Percentiles rank a stretch among this genome's conserved stretches.
These are phyloP conservation scores for Termitomyces heimii DNA, from an alignment of 768 basidiomycete genomes.

Conservation along the genomic window DNA sequence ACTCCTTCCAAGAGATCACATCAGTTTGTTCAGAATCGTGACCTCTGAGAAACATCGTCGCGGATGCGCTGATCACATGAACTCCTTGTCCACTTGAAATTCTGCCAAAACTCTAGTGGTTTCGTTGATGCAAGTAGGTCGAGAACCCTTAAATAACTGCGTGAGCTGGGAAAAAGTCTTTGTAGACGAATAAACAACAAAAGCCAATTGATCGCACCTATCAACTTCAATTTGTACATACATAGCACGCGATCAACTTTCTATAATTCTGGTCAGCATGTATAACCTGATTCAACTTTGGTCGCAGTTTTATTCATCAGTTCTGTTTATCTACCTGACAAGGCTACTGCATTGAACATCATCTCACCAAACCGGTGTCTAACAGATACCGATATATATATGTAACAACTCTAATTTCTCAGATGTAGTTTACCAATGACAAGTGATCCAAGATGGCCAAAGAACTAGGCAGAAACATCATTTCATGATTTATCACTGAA, in stretches of 20 bases:
- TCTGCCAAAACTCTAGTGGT: too few species aligned
- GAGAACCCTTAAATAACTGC: too few species aligned
- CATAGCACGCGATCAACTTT: too few species aligned
- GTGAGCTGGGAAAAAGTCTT: too few species aligned
- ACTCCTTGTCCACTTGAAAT: too few species aligned
- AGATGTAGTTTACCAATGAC: not conserved
- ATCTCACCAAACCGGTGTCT: not conserved
- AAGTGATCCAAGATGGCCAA: not conserved
- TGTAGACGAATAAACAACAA: too few species aligned
- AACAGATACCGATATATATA: not conserved
- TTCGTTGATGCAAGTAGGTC: too few species aligned
- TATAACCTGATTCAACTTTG: not conserved
- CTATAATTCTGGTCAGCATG: not conserved
- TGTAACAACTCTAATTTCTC: not conserved
- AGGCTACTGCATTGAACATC: not conserved
- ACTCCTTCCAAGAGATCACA: too few species aligned
- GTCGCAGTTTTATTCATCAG: not conserved
- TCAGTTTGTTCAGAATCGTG: too few species aligned
- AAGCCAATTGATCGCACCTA: too few species aligned
- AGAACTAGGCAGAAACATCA: not conserved
- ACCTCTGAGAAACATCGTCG: too few species aligned
- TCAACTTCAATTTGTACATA: not conserved
- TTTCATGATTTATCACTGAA: not conserved
- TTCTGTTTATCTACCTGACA: not conserved
- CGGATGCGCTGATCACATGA: too few species aligned